Percentiles rank a stretch among this genome's conserved stretches.
These are phyloP conservation scores for Rhodofomes roseus DNA, from an alignment of 1,284 basidiomycete species.

Conservation along the genomic window DNA sequence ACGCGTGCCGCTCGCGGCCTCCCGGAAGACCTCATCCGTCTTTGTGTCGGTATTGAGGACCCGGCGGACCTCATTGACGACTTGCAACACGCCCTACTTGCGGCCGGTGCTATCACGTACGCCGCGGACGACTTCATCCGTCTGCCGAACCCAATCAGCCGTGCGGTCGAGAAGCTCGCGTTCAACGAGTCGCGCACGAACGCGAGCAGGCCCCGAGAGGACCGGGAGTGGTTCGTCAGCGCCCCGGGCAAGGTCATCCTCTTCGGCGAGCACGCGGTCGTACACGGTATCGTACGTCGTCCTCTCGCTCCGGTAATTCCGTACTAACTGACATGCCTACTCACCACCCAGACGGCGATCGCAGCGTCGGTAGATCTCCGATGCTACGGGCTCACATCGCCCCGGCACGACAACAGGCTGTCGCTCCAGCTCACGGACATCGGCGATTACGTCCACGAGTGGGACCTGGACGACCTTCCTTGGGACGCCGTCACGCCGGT, in stretches of 20 bases:
- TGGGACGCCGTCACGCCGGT: slow-evolving; percentile 74
- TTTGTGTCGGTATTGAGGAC: slow-evolving; percentile 99
- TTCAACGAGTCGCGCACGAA: slow-evolving; percentile 30
- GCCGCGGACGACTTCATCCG: slow-evolving; percentile 47
- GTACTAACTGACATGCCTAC: slow-evolving; percentile 2
- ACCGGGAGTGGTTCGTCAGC: slow-evolving; percentile 82
- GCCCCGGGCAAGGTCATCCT: slow-evolving; percentile 98
- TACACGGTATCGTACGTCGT: slow-evolving; percentile 86
- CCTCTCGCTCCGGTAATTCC: neutral
- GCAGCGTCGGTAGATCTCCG: slow-evolving; percentile 94
- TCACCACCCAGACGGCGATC: slow-evolving; percentile 84
- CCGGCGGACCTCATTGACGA: slow-evolving; percentile 91
- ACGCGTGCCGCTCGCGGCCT: slow-evolving; percentile 90
- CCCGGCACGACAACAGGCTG: slow-evolving; percentile 72
- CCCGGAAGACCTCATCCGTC: slow-evolving; percentile 95
- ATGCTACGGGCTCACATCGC: slow-evolving; percentile 85
- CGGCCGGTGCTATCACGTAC: slow-evolving; percentile 81
- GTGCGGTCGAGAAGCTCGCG: slow-evolving; percentile 67
- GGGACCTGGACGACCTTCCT: slow-evolving; percentile 81
- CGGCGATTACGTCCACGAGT: slow-evolving; percentile 72
- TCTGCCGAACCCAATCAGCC: slow-evolving; percentile 46
- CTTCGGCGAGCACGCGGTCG: slow-evolving; percentile 99
- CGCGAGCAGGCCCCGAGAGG: slow-evolving; percentile 26
- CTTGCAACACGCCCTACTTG: slow-evolving; percentile 87
- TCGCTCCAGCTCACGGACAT: slow-evolving; percentile 84